These are phyloP conservation scores for Coemansia sp. DNA, from an alignment of 192 early-diverging fungal species.

Conservation along the genomic window DNA sequence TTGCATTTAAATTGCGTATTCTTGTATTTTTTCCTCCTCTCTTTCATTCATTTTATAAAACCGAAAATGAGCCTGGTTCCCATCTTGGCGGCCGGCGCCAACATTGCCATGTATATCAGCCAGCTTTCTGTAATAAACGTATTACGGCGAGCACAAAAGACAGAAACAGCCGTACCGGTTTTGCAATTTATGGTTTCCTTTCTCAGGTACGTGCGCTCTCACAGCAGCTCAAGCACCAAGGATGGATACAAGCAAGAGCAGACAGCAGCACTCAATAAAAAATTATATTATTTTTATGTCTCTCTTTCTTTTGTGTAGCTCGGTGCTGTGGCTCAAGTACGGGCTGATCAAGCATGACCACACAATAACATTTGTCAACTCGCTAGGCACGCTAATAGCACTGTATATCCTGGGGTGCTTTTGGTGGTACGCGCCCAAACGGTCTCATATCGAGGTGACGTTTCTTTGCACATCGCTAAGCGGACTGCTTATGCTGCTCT, in stretches of 20 bases:
- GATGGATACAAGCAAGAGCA: too few species aligned
- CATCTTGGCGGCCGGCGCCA: slow-evolving; percentile 14
- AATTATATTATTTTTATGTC: not conserved
- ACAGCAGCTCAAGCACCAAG: too few species aligned
- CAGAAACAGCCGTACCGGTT: slow-evolving; percentile 15
- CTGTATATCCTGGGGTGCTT: slow-evolving; percentile 28
- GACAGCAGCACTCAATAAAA: too few species aligned
- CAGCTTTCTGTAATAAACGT: slow-evolving; percentile 26
- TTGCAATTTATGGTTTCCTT: slow-evolving; percentile 31
- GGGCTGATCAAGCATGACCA: slow-evolving; percentile 26
- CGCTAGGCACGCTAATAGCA: slow-evolving; percentile 12
- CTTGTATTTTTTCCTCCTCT: too few species aligned
- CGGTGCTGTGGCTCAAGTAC: slow-evolving; percentile 43
- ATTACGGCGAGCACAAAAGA: slow-evolving; percentile 13
- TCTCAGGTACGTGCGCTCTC: slow-evolving; percentile 4
- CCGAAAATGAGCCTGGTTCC: slow-evolving; percentile 30
- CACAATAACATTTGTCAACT: slow-evolving; percentile 16
- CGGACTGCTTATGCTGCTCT: slow-evolving; percentile 7
- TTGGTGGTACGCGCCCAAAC: slow-evolving; percentile 14
- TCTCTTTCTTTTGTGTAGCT: slow-evolving; percentile 3
- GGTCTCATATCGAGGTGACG: slow-evolving; percentile 12
- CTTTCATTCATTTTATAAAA: not conserved
- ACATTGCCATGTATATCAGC: slow-evolving; percentile 38
- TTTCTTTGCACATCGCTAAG: not conserved
- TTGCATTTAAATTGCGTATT: not conserved